These are phyloP conservation scores for Boletales sp. DNA, from an alignment of 768 basidiomycete genomes.

Conservation along the genomic window DNA sequence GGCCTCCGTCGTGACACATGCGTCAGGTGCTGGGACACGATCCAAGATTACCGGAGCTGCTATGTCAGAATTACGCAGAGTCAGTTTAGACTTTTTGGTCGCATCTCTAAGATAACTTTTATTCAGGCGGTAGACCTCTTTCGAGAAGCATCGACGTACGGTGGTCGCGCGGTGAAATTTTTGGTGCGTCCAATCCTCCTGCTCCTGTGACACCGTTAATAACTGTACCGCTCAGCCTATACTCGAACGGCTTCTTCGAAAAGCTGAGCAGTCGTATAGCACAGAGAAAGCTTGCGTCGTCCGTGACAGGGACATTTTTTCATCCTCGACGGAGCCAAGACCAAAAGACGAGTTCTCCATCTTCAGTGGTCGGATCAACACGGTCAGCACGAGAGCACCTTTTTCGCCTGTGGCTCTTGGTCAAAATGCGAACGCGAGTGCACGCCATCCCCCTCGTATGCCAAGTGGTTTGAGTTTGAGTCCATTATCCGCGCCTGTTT, in stretches of 20 bases:
- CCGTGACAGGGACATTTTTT: constrained; percentile 55
- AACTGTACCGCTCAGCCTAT: constrained; percentile 49
- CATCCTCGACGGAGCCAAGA: constrained; percentile 41
- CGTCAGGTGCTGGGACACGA: constrained; percentile 39
- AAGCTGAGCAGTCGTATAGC: constrained; percentile 53
- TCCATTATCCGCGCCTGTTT: constrained; percentile 31
- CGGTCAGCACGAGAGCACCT: constrained; percentile 46
- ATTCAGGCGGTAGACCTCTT: constrained; percentile 58
- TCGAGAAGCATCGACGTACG: constrained; percentile 54
- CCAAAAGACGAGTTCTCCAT: constrained; percentile 70
- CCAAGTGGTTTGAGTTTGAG: constrained; percentile 27
- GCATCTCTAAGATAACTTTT: neutral
- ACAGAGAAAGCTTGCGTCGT: constrained; percentile 44
- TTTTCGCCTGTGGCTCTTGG: constrained; percentile 17
- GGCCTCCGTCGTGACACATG: constrained; percentile 72
- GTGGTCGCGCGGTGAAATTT: constrained; percentile 69
- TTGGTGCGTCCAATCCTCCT: constrained; percentile 40
- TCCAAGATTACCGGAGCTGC: constrained; percentile 73
- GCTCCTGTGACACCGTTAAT: constrained; percentile 1
- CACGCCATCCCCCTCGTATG: constrained; percentile 1
- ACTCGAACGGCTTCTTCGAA: constrained; percentile 54
- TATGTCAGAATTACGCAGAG: constrained; percentile 53
- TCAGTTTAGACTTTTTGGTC: constrained; percentile 3
- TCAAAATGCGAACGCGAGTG: neutral
- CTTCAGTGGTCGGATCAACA: constrained; percentile 73